Evolutionary conservation across 1,139 yeast genomes (phyloP).

Genomic region (Suhomyces kunorum): DNA sequence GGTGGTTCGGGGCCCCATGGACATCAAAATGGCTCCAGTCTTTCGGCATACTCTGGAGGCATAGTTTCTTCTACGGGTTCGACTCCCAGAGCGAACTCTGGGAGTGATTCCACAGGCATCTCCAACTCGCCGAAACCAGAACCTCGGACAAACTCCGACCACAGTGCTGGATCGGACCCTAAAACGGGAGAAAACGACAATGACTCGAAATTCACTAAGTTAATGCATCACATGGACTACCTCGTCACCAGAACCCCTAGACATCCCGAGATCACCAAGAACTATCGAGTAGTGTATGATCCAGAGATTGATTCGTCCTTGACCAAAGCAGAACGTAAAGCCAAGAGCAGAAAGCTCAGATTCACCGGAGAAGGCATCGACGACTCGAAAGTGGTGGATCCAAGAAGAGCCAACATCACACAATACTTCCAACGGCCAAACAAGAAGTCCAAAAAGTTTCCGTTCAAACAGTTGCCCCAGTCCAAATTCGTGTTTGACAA

Average conservation of each 20-base stretch:
- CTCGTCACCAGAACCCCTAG: constrained; percentile 15
- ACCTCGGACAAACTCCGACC: not conserved
- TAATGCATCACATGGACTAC: constrained; percentile 35
- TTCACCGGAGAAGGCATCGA: constrained; percentile 35
- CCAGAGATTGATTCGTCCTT: constrained; percentile 47
- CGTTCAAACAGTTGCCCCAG: constrained; percentile 50
- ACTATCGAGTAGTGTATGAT: constrained; percentile 54
- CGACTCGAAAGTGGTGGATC: constrained; percentile 29
- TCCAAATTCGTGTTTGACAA: constrained; percentile 64
- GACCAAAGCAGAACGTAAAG: constrained; percentile 34
- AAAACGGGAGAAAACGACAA: constrained; percentile 34
- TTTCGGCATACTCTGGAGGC: too few relatives aligned
- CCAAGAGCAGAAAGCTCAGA: constrained; percentile 41
- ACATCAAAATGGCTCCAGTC: not conserved
- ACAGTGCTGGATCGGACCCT: constrained; percentile 32
- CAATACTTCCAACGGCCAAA: constrained; percentile 44
- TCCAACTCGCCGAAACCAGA: too few relatives aligned
- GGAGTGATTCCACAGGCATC: too few relatives aligned
- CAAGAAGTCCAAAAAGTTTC: constrained; percentile 44
- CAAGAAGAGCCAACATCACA: constrained; percentile 33
- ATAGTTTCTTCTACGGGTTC: too few relatives aligned
- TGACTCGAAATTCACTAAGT: constrained; percentile 34
- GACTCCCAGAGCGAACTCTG: too few relatives aligned
- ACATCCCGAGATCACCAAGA: constrained; percentile 28
- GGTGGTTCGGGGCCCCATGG: not conserved